phyloP scores from a whole-genome alignment of 768 basidiomycete species.

The Lentinula guzmanii region DNA sequence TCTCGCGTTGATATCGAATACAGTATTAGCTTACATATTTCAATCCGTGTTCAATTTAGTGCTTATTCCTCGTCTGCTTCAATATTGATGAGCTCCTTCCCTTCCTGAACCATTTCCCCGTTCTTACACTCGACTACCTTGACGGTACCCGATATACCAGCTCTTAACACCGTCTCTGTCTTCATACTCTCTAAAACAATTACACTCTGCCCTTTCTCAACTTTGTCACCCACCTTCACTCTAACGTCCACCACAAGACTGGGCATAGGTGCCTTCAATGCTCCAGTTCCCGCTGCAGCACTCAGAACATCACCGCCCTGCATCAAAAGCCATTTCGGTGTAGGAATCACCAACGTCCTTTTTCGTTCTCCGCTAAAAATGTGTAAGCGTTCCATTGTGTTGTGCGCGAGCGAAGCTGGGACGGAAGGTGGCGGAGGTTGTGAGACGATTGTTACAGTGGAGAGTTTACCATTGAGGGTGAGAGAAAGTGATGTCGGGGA shows the following conservation, averaged over 20 bases:
- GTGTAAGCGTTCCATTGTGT: constrained; percentile 70
- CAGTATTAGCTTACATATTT: background rate
- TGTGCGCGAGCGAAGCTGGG: constrained; percentile 48
- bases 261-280: constrained; percentile 85
- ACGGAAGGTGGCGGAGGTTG: constrained; percentile 51
- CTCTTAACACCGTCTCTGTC: constrained; percentile 85
- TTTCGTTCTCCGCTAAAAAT: constrained; percentile 62
- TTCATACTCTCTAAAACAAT: constrained; percentile 96
- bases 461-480: constrained; percentile 43
- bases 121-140: constrained; percentile 68
- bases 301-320: constrained; percentile 54
- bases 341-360: constrained; percentile 59
- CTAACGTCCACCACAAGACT: constrained; percentile 86
- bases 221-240: constrained; percentile 69
- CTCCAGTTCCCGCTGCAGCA: constrained; percentile 44
- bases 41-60: no score
- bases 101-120: constrained; percentile 92
- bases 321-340: constrained; percentile 66
- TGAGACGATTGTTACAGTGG: constrained; percentile 66
- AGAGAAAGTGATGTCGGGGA: constrained; percentile 48
- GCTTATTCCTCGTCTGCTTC: constrained; percentile 28
- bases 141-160: constrained; percentile 63
- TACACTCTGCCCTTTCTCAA: constrained; percentile 76
- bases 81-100: constrained; percentile 69
- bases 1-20: background rate